These are phyloP conservation scores for Neurospora sp. DNA, from an alignment of 2,329 filamentous ascomycete species.

Conservation along the genomic window DNA sequence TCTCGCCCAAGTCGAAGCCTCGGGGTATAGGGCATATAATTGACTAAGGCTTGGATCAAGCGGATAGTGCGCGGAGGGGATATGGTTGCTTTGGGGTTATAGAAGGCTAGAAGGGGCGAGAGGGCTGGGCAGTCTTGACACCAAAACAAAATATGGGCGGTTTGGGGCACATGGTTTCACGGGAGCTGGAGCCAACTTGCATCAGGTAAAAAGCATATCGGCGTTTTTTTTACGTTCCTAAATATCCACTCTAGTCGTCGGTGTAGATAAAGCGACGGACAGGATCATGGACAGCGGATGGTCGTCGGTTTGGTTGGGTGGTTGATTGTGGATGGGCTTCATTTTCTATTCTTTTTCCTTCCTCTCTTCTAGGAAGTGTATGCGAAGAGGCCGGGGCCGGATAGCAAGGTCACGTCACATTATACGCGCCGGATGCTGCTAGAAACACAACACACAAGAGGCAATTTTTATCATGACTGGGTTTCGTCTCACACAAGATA, in stretches of 20 bases:
- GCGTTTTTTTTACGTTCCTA: background rate
- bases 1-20: conserved; percentile 34
- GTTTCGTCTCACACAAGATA: background rate
- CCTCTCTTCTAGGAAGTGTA: background rate
- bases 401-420: background rate
- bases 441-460: background rate
- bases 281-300: background rate
- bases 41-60: conserved; percentile 14
- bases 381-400: background rate
- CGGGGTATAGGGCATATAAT: conserved; percentile 30
- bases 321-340: background rate
- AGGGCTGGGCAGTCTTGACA: background rate
- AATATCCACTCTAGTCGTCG: background rate
- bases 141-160: background rate
- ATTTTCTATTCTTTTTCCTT: background rate
- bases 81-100: background rate
- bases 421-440: background rate
- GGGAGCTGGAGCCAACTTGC: background rate
- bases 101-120: background rate
- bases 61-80: background rate
- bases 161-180: background rate
- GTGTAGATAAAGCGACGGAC: background rate
- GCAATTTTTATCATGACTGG: background rate
- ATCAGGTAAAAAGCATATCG: background rate
- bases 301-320: background rate